phyloP scores from a whole-genome alignment of 768 basidiomycete species.

The Boletellus emodensis region DNA sequence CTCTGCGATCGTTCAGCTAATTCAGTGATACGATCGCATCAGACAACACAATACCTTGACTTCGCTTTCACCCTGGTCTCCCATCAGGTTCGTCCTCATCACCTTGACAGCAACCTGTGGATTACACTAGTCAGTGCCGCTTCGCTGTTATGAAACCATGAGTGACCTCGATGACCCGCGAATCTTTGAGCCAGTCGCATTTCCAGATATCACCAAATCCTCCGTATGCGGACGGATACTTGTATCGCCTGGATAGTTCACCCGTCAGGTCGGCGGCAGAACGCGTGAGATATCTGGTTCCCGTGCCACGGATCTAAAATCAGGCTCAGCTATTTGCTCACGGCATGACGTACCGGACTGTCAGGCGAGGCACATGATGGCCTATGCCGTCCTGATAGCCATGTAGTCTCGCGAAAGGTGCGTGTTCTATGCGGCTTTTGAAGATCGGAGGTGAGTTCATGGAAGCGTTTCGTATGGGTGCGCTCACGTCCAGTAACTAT shows the following conservation, averaged over 20 bases:
- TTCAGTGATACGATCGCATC: background rate
- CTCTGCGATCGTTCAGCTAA: background rate
- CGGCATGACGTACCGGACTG: slow-evolving; percentile 4
- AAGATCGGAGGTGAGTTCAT: background rate
- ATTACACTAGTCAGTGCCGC: background rate
- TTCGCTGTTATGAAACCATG: too few relatives aligned
- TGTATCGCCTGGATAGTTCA: slow-evolving; percentile 9
- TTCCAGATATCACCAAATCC: slow-evolving; percentile 25
- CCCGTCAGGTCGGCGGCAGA: slow-evolving; percentile 11
- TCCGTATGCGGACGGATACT: slow-evolving; percentile 22
- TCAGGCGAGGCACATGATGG: background rate
- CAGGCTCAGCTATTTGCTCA: background rate
- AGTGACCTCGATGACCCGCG: slow-evolving; percentile 18
- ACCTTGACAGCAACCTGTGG: slow-evolving; percentile 27
- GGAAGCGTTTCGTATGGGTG: too few relatives aligned
- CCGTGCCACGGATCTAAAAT: background rate
- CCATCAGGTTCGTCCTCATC: slow-evolving; percentile 18
- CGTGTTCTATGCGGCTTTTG: background rate
- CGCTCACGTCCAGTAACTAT: slow-evolving; percentile 1
- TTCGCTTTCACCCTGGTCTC: slow-evolving; percentile 2
- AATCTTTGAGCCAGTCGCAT: slow-evolving; percentile 20
- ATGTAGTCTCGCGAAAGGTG: background rate
- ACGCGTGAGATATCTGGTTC: background rate
- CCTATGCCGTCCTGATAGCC: background rate
- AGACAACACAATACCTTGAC: slow-evolving; percentile 8